These are phyloP conservation scores for Exophiala xenobiotica DNA, from an alignment of 2,329 filamentous ascomycete genomes.

Conservation along the genomic window DNA sequence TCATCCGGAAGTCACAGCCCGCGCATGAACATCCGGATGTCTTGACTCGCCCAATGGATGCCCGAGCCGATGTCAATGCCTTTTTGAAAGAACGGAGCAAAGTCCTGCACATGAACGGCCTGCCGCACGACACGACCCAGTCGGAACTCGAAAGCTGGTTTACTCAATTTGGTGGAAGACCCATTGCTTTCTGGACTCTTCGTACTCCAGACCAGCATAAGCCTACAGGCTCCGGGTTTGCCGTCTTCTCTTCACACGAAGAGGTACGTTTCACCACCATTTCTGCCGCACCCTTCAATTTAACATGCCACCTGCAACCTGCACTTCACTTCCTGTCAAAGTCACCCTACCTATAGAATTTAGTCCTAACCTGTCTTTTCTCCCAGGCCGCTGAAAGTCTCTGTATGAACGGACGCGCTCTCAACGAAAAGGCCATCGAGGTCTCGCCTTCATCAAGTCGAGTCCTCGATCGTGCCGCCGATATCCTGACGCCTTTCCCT, in stretches of 20 bases:
- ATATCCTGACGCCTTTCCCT: constrained; percentile 95
- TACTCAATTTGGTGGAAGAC: constrained; percentile 94
- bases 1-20: constrained; percentile 95
- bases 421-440: constrained; percentile 99
- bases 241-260: constrained; percentile 97
- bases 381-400: constrained; percentile 87
- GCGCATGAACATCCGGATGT: constrained; percentile 92
- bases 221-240: constrained; percentile 97
- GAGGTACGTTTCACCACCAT: constrained; percentile 62
- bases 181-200: constrained; percentile 98
- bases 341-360: constrained; percentile 13
- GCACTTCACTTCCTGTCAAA: constrained; percentile 45
- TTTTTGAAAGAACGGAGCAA: constrained; percentile 97
- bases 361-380: constrained; percentile 16
- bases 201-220: constrained; percentile 98
- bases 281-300: constrained; percentile 9
- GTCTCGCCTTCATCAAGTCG: constrained; percentile 97
- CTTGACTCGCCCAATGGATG: constrained; percentile 91
- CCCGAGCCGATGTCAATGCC: constrained; percentile 89
- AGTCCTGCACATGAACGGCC: constrained; percentile 94
- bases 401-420: constrained; percentile 97
- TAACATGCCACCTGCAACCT: constrained; percentile 50
- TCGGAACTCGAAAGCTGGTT: constrained; percentile 99
- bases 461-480: constrained; percentile 89
- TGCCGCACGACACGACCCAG: constrained; percentile 97